Base-by-base conservation (phyloP, 2,329 filamentous ascomycete genomes). In the Alternaria incomplexa region DNA sequence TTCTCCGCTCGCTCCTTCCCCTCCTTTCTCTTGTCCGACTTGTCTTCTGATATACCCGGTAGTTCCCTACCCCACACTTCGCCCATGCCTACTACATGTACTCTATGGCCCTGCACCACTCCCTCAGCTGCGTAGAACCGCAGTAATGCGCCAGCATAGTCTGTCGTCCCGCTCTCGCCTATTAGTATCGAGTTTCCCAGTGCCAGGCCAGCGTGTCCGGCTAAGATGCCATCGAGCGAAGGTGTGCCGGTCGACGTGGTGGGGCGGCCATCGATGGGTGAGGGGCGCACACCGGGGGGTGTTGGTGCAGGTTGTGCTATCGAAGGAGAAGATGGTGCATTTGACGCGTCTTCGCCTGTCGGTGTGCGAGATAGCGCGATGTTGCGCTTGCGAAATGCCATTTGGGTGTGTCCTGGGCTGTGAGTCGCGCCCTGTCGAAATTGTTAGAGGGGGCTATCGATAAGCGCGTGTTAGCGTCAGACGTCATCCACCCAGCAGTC, bases 91-190 rank as follows among this genome's bases (percentile, higher is more conserved):
- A 98, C 85, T 4, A 97, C 88, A 80, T 97, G 93, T 54, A 99
- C 88, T 61, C 90, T 87, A 75, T 99, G 96, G 1, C 93, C 93
- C 76, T 99, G 96, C 6, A 96, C 88, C 5, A 98, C 87, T 2
- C 96, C 96, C 81, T 99, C 94, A 0, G 95, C 94, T 1, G 93
- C 95, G 81, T 93, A 99, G 78, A 96, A 97, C 58, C 92, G 88
- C 47, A 97, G 81, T 61, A 98, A 82, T 25, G 92, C 88, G 3
- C 94, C 93, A 0, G 92, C 90, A 82, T 97, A 99, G 78, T 99
- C 96, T 0, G 96, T 99, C 1, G 95, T 97, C 0, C 95, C 95
- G 61, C 89, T 91, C 74, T 99, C 96, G 76, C 95, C 92, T 30
- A 97, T 83, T 6, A 99, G 81, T 1, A 98, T 76, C 0, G 90